Conservation (phyloP, 164 flowering plant genomes). For the Sextonia rubra region DNA sequence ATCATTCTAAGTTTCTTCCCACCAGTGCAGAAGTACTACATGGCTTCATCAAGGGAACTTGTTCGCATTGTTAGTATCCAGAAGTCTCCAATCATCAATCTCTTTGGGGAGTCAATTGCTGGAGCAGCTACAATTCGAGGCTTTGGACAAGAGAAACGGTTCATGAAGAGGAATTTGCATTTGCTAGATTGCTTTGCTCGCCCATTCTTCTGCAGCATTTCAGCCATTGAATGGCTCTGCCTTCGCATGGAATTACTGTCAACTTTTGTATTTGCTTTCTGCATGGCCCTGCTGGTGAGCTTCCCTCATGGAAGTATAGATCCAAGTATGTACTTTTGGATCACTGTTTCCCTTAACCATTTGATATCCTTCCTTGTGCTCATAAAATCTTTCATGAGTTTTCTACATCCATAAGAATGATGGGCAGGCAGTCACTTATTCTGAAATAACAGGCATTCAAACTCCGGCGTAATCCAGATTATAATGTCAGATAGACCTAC, state of each 20-base stretch:
- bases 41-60: conserved; percentile 96
- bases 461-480: background rate
- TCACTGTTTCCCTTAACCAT: background rate
- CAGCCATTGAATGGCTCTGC: conserved; percentile 99
- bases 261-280: conserved; percentile 94
- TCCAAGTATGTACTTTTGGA: conserved; percentile 64
- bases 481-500: background rate
- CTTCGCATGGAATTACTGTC: conserved; percentile 95
- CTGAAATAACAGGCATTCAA: background rate
- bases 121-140: conserved; percentile 98
- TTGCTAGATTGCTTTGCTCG: conserved; percentile 96
- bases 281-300: conserved; percentile 93
- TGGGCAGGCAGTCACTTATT: background rate
- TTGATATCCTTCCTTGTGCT: background rate
- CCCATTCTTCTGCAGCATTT: conserved; percentile 94
- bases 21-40: conserved; percentile 89
- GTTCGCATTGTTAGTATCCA: conserved; percentile 96
- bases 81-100: conserved; percentile 92
- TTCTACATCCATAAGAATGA: background rate
- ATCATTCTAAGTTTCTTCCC: background rate
- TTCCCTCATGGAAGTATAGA: conserved; percentile 91
- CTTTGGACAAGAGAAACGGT: conserved; percentile 93
- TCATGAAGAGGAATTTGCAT: conserved; percentile 90
- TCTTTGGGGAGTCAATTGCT: conserved; percentile 95
- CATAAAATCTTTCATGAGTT: background rate